Evolutionary conservation across 192 early-diverging fungal species (phyloP).

Genomic region (Gamsiella multidivaricata): DNA sequence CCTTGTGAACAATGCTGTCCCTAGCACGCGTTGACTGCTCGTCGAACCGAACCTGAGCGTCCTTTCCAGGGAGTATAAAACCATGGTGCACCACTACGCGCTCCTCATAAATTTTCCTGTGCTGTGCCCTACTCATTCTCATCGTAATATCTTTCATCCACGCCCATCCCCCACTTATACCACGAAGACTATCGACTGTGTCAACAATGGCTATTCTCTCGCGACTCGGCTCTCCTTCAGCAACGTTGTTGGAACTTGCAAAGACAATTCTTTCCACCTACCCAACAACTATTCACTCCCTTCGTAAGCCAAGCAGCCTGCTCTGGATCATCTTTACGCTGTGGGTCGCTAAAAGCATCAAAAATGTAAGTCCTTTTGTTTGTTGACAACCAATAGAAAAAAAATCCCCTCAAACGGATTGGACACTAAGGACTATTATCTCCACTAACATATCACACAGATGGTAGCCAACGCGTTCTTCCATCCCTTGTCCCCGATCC

Average conservation of each 20-base stretch:
- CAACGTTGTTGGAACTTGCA: not conserved
- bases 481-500: constrained; percentile 32
- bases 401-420: not conserved
- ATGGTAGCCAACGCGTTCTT: constrained; percentile 31
- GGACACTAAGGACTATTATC: not conserved
- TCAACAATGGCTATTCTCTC: not conserved
- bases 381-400: not conserved
- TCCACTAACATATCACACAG: too few species aligned
- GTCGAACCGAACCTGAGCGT: not conserved
- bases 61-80: not conserved
- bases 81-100: too few species aligned
- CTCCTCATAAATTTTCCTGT: too few species aligned
- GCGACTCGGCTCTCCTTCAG: not conserved
- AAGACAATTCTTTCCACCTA: constrained; percentile 9
- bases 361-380: constrained; percentile 6
- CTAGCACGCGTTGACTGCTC: too few species aligned
- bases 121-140: too few species aligned
- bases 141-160: too few species aligned
- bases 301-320: not conserved
- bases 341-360: constrained; percentile 9
- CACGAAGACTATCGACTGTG: not conserved
- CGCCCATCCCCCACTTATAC: not conserved
- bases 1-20: too few species aligned
- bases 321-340: constrained; percentile 11
- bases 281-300: not conserved